Conservation (phyloP, 345 rosid genomes). For the Aurinia saxatilis region DNA sequence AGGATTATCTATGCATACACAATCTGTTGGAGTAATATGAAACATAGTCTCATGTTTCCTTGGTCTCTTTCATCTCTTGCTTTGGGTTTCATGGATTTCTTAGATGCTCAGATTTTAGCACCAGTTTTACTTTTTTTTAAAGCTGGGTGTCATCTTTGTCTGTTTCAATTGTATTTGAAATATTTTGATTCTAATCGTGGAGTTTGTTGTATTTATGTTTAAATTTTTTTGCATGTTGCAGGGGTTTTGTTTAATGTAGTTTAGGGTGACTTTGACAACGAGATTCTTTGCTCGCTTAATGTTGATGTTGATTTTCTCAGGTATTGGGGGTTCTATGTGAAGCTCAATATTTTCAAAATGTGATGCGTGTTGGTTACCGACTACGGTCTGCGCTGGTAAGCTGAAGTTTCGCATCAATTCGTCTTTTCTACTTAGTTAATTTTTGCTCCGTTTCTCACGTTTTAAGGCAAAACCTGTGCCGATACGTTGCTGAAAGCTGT, state of each 20-base stretch:
- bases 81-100: neutral
- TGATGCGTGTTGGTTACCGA: slow-evolving; percentile 96
- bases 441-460: neutral
- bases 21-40: neutral
- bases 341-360: slow-evolving; percentile 99
- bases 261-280: neutral
- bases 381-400: slow-evolving; percentile 88
- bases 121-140: neutral
- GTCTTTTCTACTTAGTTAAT: neutral
- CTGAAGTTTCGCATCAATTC: slow-evolving; percentile 7
- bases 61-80: neutral
- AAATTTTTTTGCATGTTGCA: neutral
- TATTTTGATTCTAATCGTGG: neutral
- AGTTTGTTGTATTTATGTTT: neutral
- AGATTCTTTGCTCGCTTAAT: neutral
- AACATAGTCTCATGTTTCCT: neutral
- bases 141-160: neutral
- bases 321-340: slow-evolving; percentile 82
- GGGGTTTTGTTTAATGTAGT: neutral
- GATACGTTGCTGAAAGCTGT: slow-evolving; percentile 3
- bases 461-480: neutral
- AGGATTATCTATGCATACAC: slow-evolving; percentile 35
- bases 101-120: slow-evolving; percentile 9
- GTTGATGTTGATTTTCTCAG: slow-evolving; percentile 36
- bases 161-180: neutral